These are phyloP conservation scores for Claviceps capensis DNA, from an alignment of 2,329 filamentous ascomycete genomes.

Conservation along the genomic window DNA sequence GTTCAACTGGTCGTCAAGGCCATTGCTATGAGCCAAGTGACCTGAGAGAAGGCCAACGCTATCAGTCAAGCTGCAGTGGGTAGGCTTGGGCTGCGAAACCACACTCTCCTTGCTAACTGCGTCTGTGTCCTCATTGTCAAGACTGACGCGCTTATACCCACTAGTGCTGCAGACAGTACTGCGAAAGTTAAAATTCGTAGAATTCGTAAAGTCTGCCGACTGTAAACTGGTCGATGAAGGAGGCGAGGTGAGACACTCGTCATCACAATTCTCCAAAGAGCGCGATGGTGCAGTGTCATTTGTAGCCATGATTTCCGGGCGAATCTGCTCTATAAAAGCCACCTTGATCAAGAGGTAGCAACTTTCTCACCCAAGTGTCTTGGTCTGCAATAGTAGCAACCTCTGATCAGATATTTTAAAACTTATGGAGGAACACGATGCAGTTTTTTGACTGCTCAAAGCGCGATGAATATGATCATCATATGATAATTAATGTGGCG, in stretches of 20 bases:
- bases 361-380: not conserved
- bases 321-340: not conserved
- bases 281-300: not conserved
- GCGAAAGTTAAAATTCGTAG: not conserved
- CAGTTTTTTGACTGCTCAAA: no score
- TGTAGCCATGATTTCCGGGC: not conserved
- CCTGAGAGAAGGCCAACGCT: not conserved
- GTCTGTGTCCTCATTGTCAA: not conserved
- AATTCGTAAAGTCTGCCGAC: not conserved
- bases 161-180: not conserved
- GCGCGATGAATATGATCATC: no score
- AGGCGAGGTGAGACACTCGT: not conserved
- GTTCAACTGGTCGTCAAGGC: not conserved
- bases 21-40: not conserved
- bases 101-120: not conserved
- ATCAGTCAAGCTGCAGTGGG: not conserved
- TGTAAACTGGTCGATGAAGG: not conserved
- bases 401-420: no score
- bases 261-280: not conserved
- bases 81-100: not conserved
- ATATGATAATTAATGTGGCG: no score
- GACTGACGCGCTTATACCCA: not conserved
- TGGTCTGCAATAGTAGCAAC: not conserved
- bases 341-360: not conserved
- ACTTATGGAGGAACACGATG: no score